Base-by-base conservation (phyloP, 441 rosid species). In the Euphorbia neoarborescens region DNA sequence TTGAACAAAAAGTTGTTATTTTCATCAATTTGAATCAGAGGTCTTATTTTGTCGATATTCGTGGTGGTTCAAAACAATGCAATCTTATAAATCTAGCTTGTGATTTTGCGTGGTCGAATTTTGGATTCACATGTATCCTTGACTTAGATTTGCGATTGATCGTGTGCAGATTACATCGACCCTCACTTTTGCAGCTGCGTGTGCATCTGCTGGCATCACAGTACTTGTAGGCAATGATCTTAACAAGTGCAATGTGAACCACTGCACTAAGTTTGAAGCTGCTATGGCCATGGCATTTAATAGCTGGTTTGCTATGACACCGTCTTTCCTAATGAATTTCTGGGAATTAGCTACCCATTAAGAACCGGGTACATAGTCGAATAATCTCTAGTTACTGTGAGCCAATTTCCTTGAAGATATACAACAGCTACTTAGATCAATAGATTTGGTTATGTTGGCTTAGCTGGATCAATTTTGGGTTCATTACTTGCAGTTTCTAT, bases 221-320 rank as follows among this genome's bases (percentile, higher is more conserved):
- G 94, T 90, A 42, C 89, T 92, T 58, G 80, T 90, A 15, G 79
- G 82, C 76, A 85, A 78, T 62, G 98, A 90, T 78, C 85, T 87
- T 20, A 59, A 80, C 15, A 73, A 32, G 76, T 89, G 94, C 76
- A 69, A 84, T 0, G 4, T 81, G 25, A 86, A 87, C 69, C 94
- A 85, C 63, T 90, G 90, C 53, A 54, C 83, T 32, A 85, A 86
- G 79, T 89, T 88, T 25, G 85, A 88, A 82, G 81, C 89, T 0
- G 96, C 98, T 24, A 85, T 90, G n/a, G 89, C 94, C 35, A 86
- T 90, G 90, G 92, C 98, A 48, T 90, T 88, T 74, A 74, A 90
- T 57, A 82, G 94, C 80, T 90, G 96, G 92, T 87, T 89, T 38
- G 86, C 89, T 13, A 81, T 83, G 75, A 80, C 86, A 61, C 95